These are phyloP conservation scores for Sordariomycetes sp. DNA, from an alignment of 2,329 filamentous ascomycete genomes.

Conservation along the genomic window DNA sequence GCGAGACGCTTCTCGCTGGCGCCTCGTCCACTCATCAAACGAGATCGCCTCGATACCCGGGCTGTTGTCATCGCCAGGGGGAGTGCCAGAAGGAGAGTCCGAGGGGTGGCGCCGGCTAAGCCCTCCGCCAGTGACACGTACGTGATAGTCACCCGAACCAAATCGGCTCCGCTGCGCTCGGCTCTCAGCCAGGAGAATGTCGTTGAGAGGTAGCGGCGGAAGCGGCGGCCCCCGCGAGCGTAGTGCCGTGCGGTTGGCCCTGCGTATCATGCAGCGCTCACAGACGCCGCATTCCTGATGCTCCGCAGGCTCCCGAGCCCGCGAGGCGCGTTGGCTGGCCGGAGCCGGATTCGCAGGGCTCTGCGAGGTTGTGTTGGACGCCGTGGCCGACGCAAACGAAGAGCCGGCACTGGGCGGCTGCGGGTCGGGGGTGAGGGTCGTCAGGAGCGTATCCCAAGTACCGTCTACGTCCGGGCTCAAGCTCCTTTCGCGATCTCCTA, in stretches of 20 bases:
- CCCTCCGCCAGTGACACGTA: background rate
- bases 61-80: background rate
- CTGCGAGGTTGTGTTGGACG: constrained; percentile 20
- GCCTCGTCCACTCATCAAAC: background rate
- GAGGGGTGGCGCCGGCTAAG: background rate
- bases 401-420: constrained; percentile 69
- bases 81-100: background rate
- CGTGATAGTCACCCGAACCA: background rate
- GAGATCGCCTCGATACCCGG: background rate
- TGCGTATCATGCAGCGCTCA: background rate
- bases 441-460: constrained; percentile 69
- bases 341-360: background rate
- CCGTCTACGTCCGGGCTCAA: constrained; percentile 54
- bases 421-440: constrained; percentile 69
- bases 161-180: background rate
- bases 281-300: background rate
- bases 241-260: background rate
- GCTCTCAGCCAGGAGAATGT: background rate
- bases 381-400: constrained; percentile 57
- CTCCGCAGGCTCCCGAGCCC: background rate
- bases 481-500: constrained; percentile 76
- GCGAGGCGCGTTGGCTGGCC: background rate
- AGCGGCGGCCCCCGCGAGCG: background rate
- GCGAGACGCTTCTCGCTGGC: background rate
- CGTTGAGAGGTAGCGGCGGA: background rate